Percentiles rank a stretch among this genome's conserved stretches.
Conservation (phyloP, 106 monocot species). For the Dendrobium nobile region DNA sequence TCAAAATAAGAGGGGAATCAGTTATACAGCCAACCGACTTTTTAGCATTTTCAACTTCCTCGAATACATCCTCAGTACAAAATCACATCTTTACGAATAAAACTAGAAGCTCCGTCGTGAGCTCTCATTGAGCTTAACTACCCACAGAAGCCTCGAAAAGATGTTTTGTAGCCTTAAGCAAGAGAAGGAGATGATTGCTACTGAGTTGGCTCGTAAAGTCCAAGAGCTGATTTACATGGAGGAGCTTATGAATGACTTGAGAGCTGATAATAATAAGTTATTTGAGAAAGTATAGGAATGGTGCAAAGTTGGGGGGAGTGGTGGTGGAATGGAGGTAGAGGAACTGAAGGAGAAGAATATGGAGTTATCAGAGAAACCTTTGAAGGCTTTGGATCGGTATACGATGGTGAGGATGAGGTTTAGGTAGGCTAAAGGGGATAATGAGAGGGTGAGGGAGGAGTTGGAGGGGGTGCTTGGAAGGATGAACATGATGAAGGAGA, state of each 20-base stretch:
- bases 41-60: too few relatives aligned
- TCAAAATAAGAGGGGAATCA: too few relatives aligned
- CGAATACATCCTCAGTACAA: too few relatives aligned
- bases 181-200: constrained; percentile 56
- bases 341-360: constrained; percentile 34
- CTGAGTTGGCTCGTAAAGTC: constrained; percentile 37
- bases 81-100: too few relatives aligned
- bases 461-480: constrained; percentile 8
- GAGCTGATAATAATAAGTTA: constrained; percentile 42
- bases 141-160: too few relatives aligned
- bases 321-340: neutral
- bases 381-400: constrained; percentile 40
- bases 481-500: constrained; percentile 1
- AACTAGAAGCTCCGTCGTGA: too few relatives aligned
- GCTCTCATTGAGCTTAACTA: too few relatives aligned
- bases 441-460: constrained; percentile 16
- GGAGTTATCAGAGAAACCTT: constrained; percentile 42
- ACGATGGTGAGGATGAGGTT: constrained; percentile 29
- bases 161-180: constrained; percentile 46
- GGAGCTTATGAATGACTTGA: constrained; percentile 37
- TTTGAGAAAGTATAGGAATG: constrained; percentile 29
- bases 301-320: neutral
- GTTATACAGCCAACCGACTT: too few relatives aligned
- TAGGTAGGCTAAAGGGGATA: constrained; percentile 40
- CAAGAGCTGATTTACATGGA: constrained; percentile 27